Percentiles rank a stretch among this genome's conserved stretches.
phyloP scores from a whole-genome alignment of 306 rosid species.

The Prunus davidiana region DNA sequence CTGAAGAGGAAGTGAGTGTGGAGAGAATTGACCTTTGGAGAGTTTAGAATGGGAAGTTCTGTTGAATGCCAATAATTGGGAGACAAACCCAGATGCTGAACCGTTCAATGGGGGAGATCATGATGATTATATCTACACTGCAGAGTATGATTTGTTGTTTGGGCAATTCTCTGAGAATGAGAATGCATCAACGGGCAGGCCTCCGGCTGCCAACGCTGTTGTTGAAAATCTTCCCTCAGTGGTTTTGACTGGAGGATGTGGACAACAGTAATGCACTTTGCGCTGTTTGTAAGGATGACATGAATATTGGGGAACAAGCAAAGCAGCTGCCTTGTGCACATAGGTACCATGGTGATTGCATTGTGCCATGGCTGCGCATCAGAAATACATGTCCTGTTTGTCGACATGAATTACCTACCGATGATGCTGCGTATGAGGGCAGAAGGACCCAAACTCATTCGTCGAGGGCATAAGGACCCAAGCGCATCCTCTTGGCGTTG shows the following conservation, averaged over 20 bases:
- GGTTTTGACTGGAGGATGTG: slow-evolving; percentile 47
- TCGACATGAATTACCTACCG: slow-evolving; percentile 72
- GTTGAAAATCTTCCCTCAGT: slow-evolving; percentile 50
- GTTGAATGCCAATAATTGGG: slow-evolving; percentile 39
- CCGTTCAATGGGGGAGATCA: slow-evolving; percentile 43
- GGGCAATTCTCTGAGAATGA: slow-evolving; percentile 68
- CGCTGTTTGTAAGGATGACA: slow-evolving; percentile 76
- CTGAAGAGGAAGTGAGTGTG: slow-evolving; percentile 28
- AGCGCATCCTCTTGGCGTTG: slow-evolving; percentile 22
- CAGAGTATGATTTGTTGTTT: slow-evolving; percentile 69
- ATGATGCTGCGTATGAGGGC: slow-evolving; percentile 68
- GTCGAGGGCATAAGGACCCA: not conserved
- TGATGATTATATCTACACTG: slow-evolving; percentile 56
- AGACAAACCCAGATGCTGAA: slow-evolving; percentile 37
- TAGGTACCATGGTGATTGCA: slow-evolving; percentile 76
- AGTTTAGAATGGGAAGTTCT: slow-evolving; percentile 75
- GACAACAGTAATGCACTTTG: slow-evolving; percentile 45
- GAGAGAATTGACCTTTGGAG: slow-evolving; percentile 34
- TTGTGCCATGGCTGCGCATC: slow-evolving; percentile 75
- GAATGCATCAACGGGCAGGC: slow-evolving; percentile 32
- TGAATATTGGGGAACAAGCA: slow-evolving; percentile 45
- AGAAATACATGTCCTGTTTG: slow-evolving; percentile 91
- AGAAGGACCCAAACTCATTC: slow-evolving; percentile 43
- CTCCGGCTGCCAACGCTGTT: slow-evolving; percentile 57
- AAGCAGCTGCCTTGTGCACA: slow-evolving; percentile 71